Percentiles rank a stretch among this genome's conserved stretches.
phyloP scores from a whole-genome alignment of 805 yeast genomes.

The Scheffersomyces stipitis region DNA sequence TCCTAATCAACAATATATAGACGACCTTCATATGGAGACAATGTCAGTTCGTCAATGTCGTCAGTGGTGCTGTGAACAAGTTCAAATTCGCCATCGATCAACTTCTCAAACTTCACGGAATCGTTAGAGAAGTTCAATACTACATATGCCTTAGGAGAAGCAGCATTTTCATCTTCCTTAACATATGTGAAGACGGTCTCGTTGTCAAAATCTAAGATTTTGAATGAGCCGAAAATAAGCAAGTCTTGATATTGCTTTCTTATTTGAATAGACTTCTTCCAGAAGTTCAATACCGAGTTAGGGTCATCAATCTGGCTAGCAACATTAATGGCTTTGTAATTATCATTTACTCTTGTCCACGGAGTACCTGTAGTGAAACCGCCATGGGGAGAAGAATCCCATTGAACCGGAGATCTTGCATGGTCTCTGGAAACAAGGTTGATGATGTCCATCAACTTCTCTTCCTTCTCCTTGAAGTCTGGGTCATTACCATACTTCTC shows the following conservation, averaged over 20 bases:
- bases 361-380: constrained; percentile 52
- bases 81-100: constrained; percentile 25
- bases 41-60: constrained; percentile 18
- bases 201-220: constrained; percentile 44
- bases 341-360: constrained; percentile 54
- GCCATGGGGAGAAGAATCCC: constrained; percentile 44
- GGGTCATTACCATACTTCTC: constrained; percentile 24
- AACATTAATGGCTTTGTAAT: constrained; percentile 50
- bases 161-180: constrained; percentile 30
- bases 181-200: constrained; percentile 40
- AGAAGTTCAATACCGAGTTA: constrained; percentile 46
- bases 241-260: constrained; percentile 47
- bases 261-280: constrained; percentile 40
- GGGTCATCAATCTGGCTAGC: constrained; percentile 46
- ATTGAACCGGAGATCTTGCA: constrained; percentile 57
- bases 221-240: constrained; percentile 48
- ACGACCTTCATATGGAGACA: constrained; percentile 49
- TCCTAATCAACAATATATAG: constrained; percentile 26
- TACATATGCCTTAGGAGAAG: constrained; percentile 25
- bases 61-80: constrained; percentile 33
- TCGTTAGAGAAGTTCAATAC: constrained; percentile 45
- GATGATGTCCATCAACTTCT: constrained; percentile 31
- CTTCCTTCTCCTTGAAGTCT: constrained; percentile 17
- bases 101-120: constrained; percentile 26
- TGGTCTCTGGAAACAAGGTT: constrained; percentile 49